phyloP scores from a whole-genome alignment of 1,139 yeast species.

The Taiozyma sp. region DNA sequence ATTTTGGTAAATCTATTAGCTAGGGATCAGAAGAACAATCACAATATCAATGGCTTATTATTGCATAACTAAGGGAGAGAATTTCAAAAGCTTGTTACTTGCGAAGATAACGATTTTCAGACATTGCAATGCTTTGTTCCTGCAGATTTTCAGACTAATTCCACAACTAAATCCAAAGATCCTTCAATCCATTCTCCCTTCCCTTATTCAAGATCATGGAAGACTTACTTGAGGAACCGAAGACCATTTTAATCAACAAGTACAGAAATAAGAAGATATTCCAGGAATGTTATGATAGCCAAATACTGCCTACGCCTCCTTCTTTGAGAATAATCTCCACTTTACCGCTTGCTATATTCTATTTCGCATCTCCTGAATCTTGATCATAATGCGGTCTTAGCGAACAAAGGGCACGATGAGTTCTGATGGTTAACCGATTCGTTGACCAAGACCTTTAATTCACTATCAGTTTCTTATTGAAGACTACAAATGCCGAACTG shows the following conservation, averaged over 20 bases:
- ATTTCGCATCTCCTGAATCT: conserved; percentile 26
- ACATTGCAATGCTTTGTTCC: conserved; percentile 8
- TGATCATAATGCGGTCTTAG: conserved; percentile 5
- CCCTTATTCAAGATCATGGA: conserved; percentile 23
- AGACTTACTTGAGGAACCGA: conserved; percentile 16
- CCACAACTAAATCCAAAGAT: conserved; percentile 25
- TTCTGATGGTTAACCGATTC: conserved; percentile 37
- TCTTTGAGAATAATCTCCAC: conserved; percentile 19
- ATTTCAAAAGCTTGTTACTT: background rate
- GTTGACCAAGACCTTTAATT: conserved; percentile 34
- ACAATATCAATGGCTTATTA: conserved; percentile 8
- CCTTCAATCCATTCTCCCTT: conserved; percentile 14
- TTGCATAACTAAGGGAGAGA: conserved; percentile 5
- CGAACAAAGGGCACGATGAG: background rate
- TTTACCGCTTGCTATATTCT: conserved; percentile 25
- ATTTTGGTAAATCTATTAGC: conserved; percentile 24
- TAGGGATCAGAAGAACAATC: conserved; percentile 13
- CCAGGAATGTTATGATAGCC: conserved; percentile 16
- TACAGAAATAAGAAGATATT: conserved; percentile 15
- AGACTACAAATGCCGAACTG: conserved; percentile 24
- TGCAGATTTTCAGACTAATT: conserved; percentile 23
- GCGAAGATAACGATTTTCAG: conserved; percentile 4
- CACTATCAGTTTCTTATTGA: conserved; percentile 25
- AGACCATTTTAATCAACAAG: conserved; percentile 11
- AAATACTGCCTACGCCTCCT: conserved; percentile 24